Evolutionary conservation across 768 basidiomycete species (phyloP).

Genomic region (Pulveroboletus frians): DNA sequence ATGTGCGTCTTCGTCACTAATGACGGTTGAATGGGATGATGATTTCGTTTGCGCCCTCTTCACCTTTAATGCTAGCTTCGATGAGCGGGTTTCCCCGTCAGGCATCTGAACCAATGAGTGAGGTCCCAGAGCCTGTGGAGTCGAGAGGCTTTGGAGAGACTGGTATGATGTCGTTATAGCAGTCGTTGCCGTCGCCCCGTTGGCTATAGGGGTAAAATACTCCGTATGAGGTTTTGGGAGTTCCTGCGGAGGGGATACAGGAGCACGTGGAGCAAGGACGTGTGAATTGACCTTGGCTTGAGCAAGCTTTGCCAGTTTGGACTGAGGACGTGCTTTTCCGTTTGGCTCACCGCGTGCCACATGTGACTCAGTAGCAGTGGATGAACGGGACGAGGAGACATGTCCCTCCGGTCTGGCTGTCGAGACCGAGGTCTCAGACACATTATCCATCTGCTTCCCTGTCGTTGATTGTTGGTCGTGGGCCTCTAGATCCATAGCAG

Average conservation of each 20-base stretch:
- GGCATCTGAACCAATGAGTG: constrained; percentile 27
- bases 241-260: constrained; percentile 29
- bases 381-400: constrained; percentile 20
- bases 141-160: constrained; percentile 55
- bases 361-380: constrained; percentile 11
- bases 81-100: constrained; percentile 42
- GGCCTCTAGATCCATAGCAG: constrained; percentile 61
- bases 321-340: constrained; percentile 41
- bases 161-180: constrained; percentile 83
- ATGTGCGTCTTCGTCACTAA: constrained; percentile 38
- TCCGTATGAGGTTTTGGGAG: constrained; percentile 55
- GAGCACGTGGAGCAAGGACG: constrained; percentile 20
- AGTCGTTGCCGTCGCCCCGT: constrained; percentile 75
- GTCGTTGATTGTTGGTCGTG: constrained; percentile 33
- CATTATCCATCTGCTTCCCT: constrained; percentile 8
- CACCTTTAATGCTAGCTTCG: constrained; percentile 74
- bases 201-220: constrained; percentile 74
- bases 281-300: constrained; percentile 43
- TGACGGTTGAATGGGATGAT: constrained; percentile 25
- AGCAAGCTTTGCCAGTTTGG: constrained; percentile 72
- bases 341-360: constrained; percentile 15
- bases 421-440: constrained; percentile 19
- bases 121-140: constrained; percentile 24
- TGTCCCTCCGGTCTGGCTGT: constrained; percentile 21
- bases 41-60: constrained; percentile 52